phyloP scores from a whole-genome alignment of 345 rosid genomes.

The Arabidopsis arenosa region DNA sequence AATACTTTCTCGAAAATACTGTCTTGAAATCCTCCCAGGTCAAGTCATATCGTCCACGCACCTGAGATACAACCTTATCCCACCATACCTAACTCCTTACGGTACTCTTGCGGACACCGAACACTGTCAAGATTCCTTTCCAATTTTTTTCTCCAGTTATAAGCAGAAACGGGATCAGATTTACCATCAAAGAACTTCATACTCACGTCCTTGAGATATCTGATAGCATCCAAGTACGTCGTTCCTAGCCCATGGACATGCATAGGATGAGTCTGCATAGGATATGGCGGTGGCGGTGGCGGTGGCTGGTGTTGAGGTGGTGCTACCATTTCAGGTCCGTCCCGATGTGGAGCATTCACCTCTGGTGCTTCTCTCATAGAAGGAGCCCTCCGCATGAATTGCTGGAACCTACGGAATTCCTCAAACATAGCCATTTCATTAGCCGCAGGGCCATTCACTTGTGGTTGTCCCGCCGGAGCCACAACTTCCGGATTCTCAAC shows the following conservation, averaged over 20 bases:
- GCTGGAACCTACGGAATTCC: neutral
- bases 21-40: too few relatives aligned
- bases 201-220: neutral
- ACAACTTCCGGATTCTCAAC: too few relatives aligned
- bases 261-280: neutral
- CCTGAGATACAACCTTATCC: neutral
- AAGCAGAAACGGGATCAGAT: neutral
- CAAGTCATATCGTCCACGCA: too few relatives aligned
- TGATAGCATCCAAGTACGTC: neutral
- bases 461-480: too few relatives aligned
- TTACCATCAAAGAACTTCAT: neutral
- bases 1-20: too few relatives aligned
- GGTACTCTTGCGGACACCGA: neutral
- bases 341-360: neutral
- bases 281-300: neutral
- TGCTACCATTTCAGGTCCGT: neutral
- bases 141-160: neutral
- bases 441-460: neutral
- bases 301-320: neutral
- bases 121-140: neutral
- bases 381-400: neutral
- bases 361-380: neutral
- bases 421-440: neutral
- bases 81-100: neutral
- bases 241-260: neutral